These are phyloP conservation scores for Rhododendron ovatum DNA, from an alignment of 148 eudicot genomes.

Conservation along the genomic window DNA sequence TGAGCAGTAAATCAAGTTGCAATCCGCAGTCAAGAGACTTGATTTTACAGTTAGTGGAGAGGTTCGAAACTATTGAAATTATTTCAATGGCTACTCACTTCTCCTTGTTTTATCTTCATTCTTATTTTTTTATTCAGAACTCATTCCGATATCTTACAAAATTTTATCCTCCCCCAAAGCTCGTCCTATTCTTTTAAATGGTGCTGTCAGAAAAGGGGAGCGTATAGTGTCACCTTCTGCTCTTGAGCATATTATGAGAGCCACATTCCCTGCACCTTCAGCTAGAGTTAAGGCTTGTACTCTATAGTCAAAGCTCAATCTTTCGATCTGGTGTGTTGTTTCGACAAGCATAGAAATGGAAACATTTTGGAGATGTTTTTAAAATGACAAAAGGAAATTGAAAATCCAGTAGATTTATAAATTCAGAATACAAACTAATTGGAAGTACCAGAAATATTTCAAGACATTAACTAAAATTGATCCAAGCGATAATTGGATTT, in stretches of 20 bases:
- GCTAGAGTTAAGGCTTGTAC: conserved; percentile 44
- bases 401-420: too few species aligned
- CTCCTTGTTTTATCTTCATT: neutral
- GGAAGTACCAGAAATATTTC: neutral
- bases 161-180: conserved; percentile 53
- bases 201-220: conserved; percentile 60
- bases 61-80: conserved; percentile 28
- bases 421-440: neutral
- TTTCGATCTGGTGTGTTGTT: neutral
- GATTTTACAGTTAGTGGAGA: conserved; percentile 52
- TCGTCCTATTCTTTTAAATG: conserved; percentile 40
- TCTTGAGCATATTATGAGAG: conserved; percentile 46
- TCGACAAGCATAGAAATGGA: neutral
- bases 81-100: neutral
- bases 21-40: conserved; percentile 54
- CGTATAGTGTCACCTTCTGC: conserved; percentile 60
- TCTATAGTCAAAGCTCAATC: neutral
- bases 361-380: neutral
- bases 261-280: conserved; percentile 49
- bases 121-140: neutral
- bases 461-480: neutral
- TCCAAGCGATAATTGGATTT: neutral
- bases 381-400: neutral
- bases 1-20: conserved; percentile 42
- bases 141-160: conserved; percentile 19